phyloP scores from a whole-genome alignment of 2,329 filamentous ascomycete genomes.

The Fusarium nelsonii region DNA sequence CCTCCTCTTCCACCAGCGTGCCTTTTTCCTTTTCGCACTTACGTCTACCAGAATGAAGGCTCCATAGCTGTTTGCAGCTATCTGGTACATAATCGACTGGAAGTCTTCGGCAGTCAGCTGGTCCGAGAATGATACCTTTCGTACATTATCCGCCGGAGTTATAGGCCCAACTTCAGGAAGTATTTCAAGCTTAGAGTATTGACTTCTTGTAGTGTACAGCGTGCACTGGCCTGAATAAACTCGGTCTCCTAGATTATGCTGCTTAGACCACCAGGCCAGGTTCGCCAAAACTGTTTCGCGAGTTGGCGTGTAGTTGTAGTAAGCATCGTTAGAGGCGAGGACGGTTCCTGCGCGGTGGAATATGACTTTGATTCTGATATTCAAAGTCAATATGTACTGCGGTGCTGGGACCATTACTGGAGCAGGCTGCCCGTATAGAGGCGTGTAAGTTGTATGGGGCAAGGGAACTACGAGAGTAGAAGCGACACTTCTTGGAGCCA shows the following conservation, averaged over 20 bases:
- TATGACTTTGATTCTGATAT: constrained; percentile 36
- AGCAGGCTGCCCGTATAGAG: neutral
- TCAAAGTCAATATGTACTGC: neutral
- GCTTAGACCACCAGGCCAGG: constrained; percentile 26
- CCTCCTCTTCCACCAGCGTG: neutral
- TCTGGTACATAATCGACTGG: constrained; percentile 40
- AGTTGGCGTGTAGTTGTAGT: constrained; percentile 28
- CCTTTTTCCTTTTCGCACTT: neutral
- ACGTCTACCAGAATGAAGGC: constrained; percentile 47
- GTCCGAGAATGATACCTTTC: constrained; percentile 48
- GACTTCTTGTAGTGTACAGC: constrained; percentile 31
- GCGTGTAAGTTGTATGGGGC: neutral
- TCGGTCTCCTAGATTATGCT: constrained; percentile 27
- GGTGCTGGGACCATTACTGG: neutral
- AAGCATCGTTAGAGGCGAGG: constrained; percentile 29
- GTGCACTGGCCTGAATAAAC: constrained; percentile 33
- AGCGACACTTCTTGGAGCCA: neutral
- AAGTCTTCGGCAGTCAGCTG: constrained; percentile 45
- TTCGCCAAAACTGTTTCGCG: constrained; percentile 33
- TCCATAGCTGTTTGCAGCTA: constrained; percentile 18
- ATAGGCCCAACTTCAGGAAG: constrained; percentile 22
- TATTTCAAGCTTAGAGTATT: constrained; percentile 20
- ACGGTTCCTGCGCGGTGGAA: constrained; percentile 37
- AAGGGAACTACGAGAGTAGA: neutral
- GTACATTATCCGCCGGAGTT: constrained; percentile 45